Conservation (phyloP, 345 rosid genomes). For the Hypericum perforatum region DNA sequence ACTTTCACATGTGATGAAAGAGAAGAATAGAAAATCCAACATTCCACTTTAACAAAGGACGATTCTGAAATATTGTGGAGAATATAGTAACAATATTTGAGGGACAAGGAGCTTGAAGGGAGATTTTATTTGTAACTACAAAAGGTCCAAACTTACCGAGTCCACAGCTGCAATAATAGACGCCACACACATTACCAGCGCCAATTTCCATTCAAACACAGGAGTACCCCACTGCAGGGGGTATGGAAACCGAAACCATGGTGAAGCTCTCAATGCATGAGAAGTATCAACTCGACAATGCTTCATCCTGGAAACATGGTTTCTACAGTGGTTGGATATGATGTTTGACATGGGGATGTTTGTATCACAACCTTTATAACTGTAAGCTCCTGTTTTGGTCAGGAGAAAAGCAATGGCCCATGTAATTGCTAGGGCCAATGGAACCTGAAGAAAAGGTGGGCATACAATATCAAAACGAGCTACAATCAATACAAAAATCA, state of each 20-base stretch:
- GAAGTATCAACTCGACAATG: slow-evolving; percentile 19
- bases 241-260: slow-evolving; percentile 54
- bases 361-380: slow-evolving; percentile 71
- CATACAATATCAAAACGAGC: no score
- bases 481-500: no score
- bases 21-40: no score
- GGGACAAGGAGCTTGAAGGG: background rate
- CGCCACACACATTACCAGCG: slow-evolving; percentile 81
- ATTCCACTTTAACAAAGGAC: no score
- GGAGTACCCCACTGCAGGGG: slow-evolving; percentile 99
- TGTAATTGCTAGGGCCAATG: slow-evolving; percentile 82
- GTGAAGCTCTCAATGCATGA: background rate
- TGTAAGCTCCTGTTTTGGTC: slow-evolving; percentile 78
- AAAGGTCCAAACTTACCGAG: slow-evolving; percentile 45
- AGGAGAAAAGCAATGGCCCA: slow-evolving; percentile 90
- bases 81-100: background rate
- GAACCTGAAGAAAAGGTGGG: slow-evolving; percentile 42
- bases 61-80: no score
- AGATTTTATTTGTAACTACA: background rate
- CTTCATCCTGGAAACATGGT: slow-evolving; percentile 69
- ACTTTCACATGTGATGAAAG: no score
- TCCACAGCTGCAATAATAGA: slow-evolving; percentile 78
- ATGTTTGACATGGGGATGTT: slow-evolving; percentile 70
- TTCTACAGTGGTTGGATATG: slow-evolving; percentile 78
- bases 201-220: slow-evolving; percentile 81